Evolutionary conservation across 352 stramenopile species (phyloP), one percentile per base, ranked within the genome.

Genomic region (Pythium vanterpoolii): DNA sequence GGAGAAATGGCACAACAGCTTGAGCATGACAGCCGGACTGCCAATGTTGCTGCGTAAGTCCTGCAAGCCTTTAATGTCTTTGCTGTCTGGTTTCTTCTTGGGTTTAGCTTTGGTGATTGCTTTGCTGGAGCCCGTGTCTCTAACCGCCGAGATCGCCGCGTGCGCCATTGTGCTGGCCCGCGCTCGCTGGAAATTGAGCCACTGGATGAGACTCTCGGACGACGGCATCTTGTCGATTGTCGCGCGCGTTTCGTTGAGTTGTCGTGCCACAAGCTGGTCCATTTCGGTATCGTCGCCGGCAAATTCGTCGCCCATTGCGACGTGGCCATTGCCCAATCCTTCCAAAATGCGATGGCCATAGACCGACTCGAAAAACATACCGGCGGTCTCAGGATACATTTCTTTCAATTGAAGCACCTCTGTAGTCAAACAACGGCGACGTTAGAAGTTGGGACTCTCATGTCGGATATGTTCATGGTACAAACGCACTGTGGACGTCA

Each of bases 11-110:
- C 74, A 90, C 18, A 93, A 65, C 23, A 93, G 36, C 51, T 93
- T 89, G 11, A 93, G 64, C 76, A 93, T 83, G 18, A 89, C 62
- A 0, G 71, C 76, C 1, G 81, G 83, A 36, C 66, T 89, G 0
- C 72, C 62, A 11, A 91, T 85, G 5, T 66, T 78, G 0, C 65
- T 60, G 31, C 69, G 50, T 7, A 93, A 44, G 39, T 93, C 81
- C 39, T 88, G 75, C 1, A 93, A 59, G 1, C 72, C 73, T 44
- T 88, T 87, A 24, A 90, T 86, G 0, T 72, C 69, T 48, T 88
- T 89, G 51, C 77, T 60, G 18, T 86, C 73, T 19, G 83, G 82
- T 47, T 81, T 83, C 58, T 90, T 78, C 39, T 89, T 90, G n/a
- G 38, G 26, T 24, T 69, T 69, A 1, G 54, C 11, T 42, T 69